Evolutionary conservation across 495 filamentous ascomycete species (phyloP).

Genomic region (Aspergillus taichungensis): DNA sequence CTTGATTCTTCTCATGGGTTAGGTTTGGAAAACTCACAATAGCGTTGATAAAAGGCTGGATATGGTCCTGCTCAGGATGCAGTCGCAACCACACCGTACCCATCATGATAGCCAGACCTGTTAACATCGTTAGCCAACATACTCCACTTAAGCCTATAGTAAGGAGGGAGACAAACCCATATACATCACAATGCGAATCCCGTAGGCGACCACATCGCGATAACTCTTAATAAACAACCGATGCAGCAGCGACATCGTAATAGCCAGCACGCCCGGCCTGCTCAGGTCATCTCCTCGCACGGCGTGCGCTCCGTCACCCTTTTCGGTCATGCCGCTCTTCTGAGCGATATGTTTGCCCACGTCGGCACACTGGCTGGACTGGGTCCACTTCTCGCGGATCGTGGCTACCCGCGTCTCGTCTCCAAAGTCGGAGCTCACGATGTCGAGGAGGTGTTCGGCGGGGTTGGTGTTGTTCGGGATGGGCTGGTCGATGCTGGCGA

Average conservation of each 20-base stretch:
- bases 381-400: constrained; percentile 25
- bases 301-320: constrained; percentile 1
- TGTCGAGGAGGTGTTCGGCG: constrained; percentile 66
- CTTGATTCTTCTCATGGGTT: constrained; percentile 5
- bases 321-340: constrained; percentile 7
- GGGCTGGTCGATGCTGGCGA: constrained; percentile 45
- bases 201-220: constrained; percentile 73
- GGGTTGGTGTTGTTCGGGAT: constrained; percentile 65
- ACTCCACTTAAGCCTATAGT: neutral
- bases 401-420: constrained; percentile 19
- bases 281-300: constrained; percentile 14
- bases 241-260: constrained; percentile 52
- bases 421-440: constrained; percentile 66
- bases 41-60: constrained; percentile 71
- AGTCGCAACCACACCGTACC: constrained; percentile 77
- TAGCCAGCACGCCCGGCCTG: constrained; percentile 13
- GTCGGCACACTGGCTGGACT: constrained; percentile 10
- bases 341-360: constrained; percentile 7
- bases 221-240: constrained; percentile 72
- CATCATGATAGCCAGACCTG: constrained; percentile 71
- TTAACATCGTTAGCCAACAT: constrained; percentile 6
- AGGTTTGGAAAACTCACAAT: too few relatives aligned
- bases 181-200: constrained; percentile 77
- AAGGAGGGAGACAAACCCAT: constrained; percentile 35
- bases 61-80: constrained; percentile 51